Base-by-base conservation (phyloP, 2,329 filamentous ascomycete species). In the Neopestalotiopsis clavispora region DNA sequence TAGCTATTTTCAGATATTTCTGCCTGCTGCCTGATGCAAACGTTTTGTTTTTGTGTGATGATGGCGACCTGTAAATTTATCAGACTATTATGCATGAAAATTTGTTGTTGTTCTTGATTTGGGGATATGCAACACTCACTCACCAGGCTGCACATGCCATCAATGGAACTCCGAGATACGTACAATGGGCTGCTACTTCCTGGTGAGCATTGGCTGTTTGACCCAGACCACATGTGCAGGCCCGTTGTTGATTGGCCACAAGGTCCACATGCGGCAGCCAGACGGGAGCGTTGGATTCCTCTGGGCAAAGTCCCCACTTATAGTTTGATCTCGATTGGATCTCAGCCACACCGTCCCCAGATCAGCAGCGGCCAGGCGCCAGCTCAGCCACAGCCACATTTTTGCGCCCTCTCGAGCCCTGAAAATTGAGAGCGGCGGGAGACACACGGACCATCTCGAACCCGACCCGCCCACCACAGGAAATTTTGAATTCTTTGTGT, bases 131-230 rank as follows among this genome's bases (percentile, higher is more conserved):
- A 28, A 28, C 23, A 28, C 23, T 28, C 23, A 14, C 23, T 57
- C 5, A 56, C 23, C 28, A 14, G 42, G 30, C 34, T 30, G 30
- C 30, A 38, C n/a, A 66, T 28, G 63, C 49, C n/a, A n/a, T 66
- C 17, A n/a, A 74, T 80, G 75, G 71, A 64, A 60, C 38, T 42
- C 23, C 49, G 49, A 52, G 45, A 49, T 49, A 49, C 42, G 17
- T 59, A 49, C 10, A 59, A n/a, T 20, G 34, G 38, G 52, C 56
- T 65, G 49, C 9, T 42, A 52, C 61, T 13, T 68, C 56, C 67
- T 65, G 12, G 61, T 62, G 57, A 60, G 30, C 52, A 38, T 49
- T 65, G 62, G 28, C n/a, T 38, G 23, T 28, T 28, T 28, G 23
- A 28, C 23, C 23, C 23, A 28, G 23, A 28, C 23, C 23, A 28